Evolutionary conservation across 1,284 basidiomycete species (phyloP).

Genomic region (Austropuccinia psidii): DNA sequence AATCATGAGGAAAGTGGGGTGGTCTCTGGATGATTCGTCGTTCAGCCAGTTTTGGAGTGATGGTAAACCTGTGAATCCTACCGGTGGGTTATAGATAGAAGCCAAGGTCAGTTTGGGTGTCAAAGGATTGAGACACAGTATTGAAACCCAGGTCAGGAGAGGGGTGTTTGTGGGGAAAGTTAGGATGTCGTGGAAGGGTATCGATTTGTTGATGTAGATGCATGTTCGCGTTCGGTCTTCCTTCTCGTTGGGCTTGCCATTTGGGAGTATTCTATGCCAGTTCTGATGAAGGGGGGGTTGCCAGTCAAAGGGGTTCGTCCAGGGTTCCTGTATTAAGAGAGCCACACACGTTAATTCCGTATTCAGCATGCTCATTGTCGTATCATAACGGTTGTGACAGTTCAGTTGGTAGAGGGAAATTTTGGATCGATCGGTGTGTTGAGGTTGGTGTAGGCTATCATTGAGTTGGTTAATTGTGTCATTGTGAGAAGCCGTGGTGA

Average conservation of each 20-base stretch:
- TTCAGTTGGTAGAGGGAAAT: too few relatives aligned
- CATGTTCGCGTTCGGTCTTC: neutral
- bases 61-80: neutral
- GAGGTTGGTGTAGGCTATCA: too few relatives aligned
- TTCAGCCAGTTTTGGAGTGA: neutral
- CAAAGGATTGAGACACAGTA: neutral
- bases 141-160: neutral
- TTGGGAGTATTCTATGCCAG: neutral
- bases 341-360: neutral
- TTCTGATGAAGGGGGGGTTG: neutral
- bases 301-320: neutral
- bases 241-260: neutral
- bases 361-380: neutral
- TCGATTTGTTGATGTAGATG: conserved; percentile 2
- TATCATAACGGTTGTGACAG: conserved; percentile 12
- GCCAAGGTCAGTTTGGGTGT: neutral
- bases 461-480: too few relatives aligned
- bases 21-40: neutral
- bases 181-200: neutral
- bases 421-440: too few relatives aligned
- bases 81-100: neutral
- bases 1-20: neutral
- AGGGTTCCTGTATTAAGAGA: neutral
- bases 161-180: neutral
- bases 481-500: too few relatives aligned